A percentile compares a stretch with the other conserved stretches of the same genome.
phyloP scores from a whole-genome alignment of 1,284 basidiomycete genomes.

The Kwoniella shivajii region DNA sequence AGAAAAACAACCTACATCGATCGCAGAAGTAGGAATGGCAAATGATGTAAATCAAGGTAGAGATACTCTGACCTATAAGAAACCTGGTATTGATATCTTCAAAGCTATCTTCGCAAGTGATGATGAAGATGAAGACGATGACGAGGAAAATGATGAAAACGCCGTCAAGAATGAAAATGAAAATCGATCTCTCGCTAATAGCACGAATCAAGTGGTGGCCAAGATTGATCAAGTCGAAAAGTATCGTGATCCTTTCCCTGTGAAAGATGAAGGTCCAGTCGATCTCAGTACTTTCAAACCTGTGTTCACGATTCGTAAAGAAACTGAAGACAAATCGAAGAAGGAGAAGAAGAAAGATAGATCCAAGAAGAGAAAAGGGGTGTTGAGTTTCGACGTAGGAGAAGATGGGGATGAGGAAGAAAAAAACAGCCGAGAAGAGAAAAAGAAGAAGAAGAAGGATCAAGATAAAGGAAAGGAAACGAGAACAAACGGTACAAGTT shows the following conservation, averaged over 20 bases:
- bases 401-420: conserved; percentile 59
- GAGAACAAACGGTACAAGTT: not conserved
- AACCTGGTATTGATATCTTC: conserved; percentile 89
- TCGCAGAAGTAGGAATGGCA: conserved; percentile 77
- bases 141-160: conserved; percentile 39
- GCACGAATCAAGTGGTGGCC: not conserved
- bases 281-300: conserved; percentile 56
- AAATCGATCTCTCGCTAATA: not conserved
- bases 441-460: conserved; percentile 26
- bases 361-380: conserved; percentile 55
- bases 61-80: conserved; percentile 82
- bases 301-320: conserved; percentile 62
- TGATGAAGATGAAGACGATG: conserved; percentile 72
- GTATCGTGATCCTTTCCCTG: conserved; percentile 22
- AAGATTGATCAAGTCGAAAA: conserved; percentile 2
- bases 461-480: conserved; percentile 44
- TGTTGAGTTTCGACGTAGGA: conserved; percentile 68
- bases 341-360: conserved; percentile 52
- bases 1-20: conserved; percentile 31
- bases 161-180: conserved; percentile 1
- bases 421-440: conserved; percentile 58
- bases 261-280: conserved; percentile 34
- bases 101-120: conserved; percentile 93
- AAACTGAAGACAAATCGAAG: conserved; percentile 50
- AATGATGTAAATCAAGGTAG: conserved; percentile 83